phyloP scores from a whole-genome alignment of 768 basidiomycete genomes.

The Lentinula aciculospora region DNA sequence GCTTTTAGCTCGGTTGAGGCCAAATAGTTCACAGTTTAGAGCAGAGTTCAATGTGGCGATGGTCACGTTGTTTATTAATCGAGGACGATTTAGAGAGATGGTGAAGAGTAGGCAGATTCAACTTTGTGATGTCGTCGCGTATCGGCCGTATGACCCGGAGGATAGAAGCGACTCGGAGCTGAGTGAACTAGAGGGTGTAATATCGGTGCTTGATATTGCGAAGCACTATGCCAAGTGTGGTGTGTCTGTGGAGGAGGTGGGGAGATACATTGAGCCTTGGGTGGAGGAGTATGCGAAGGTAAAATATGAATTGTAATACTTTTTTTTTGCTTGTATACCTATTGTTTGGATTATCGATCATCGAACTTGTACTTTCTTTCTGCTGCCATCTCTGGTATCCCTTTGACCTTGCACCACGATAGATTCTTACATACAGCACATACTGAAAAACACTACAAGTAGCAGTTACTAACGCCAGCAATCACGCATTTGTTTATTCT shows the following conservation, averaged over 20 bases:
- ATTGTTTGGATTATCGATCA: too few relatives aligned
- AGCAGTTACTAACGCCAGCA: too few relatives aligned
- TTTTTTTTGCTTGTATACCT: background rate
- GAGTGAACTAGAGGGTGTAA: too few relatives aligned
- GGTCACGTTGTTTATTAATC: background rate
- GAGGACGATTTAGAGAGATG: background rate
- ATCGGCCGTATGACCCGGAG: background rate
- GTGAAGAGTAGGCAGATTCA: background rate
- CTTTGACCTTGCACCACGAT: too few relatives aligned
- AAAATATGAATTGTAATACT: background rate
- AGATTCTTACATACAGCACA: too few relatives aligned
- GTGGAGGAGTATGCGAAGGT: background rate
- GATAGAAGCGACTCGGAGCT: background rate
- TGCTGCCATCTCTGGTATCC: too few relatives aligned
- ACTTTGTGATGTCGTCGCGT: background rate
- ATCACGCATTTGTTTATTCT: too few relatives aligned
- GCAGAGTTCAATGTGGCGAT: background rate
- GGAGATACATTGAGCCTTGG: background rate
- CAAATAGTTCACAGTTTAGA: background rate
- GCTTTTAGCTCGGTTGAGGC: background rate
- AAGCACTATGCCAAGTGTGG: background rate
- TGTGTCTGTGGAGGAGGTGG: background rate
- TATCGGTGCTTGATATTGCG: background rate
- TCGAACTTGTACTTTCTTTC: too few relatives aligned
- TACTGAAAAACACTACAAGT: too few relatives aligned